Conservation (phyloP, 176 grass and related monocot genomes). For the Carex scoparia region DNA sequence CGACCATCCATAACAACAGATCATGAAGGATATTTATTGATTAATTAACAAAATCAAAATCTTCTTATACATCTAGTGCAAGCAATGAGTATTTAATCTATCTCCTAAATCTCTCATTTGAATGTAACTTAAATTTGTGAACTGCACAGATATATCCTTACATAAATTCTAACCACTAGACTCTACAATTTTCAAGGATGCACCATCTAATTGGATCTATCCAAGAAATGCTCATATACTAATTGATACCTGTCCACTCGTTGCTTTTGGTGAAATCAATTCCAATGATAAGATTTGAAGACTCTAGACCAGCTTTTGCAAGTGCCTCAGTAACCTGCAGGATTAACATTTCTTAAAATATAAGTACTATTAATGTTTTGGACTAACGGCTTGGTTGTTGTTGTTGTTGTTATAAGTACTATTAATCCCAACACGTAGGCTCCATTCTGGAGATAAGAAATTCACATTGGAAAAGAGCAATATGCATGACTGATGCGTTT, state of each 20-base stretch:
- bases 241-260: constrained; percentile 42
- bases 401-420: background rate
- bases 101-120: background rate
- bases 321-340: constrained; percentile 38
- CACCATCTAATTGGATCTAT: background rate
- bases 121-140: background rate
- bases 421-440: background rate
- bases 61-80: background rate
- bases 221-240: background rate
- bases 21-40: background rate
- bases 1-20: background rate
- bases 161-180: background rate
- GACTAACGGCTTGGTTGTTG: too few species aligned
- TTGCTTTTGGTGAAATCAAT: constrained; percentile 53
- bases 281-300: constrained; percentile 48
- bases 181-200: background rate
- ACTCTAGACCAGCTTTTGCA: constrained; percentile 35
- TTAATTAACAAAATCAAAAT: background rate
- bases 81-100: background rate
- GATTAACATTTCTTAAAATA: constrained; percentile 12
- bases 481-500: background rate
- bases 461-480: background rate
- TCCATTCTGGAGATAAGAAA: background rate
- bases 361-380: background rate
- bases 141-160: background rate